Conservation (phyloP, 116 monocot species). For the Phalaenopsis hybrid region DNA sequence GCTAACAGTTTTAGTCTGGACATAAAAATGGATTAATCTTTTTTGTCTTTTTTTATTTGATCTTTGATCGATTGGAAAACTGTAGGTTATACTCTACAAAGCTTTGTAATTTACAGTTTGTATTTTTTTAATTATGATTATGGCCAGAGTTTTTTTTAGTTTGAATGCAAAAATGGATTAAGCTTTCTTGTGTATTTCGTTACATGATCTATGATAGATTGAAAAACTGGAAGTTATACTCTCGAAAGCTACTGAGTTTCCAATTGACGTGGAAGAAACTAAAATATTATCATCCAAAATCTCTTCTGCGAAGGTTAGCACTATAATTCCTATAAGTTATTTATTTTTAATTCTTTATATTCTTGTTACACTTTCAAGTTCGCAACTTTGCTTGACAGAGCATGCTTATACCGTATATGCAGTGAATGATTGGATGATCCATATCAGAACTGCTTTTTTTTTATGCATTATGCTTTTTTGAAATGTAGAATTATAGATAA, state of each 20-base stretch:
- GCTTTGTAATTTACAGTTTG: no score
- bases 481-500: not conserved
- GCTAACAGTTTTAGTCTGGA: no score
- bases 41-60: no score
- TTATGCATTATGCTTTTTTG: not conserved
- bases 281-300: conserved; percentile 33
- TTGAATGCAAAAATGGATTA: not conserved
- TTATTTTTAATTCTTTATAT: not conserved
- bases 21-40: no score
- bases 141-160: not conserved
- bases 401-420: not conserved
- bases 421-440: not conserved
- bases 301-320: conserved; percentile 58
- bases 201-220: conserved; percentile 18
- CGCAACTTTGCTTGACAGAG: not conserved
- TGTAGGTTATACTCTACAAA: no score
- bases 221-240: conserved; percentile 52
- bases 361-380: not conserved
- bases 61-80: no score
- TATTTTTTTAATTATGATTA: not conserved
- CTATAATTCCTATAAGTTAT: not conserved
- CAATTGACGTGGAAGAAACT: conserved; percentile 41
- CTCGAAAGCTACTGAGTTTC: conserved; percentile 33
- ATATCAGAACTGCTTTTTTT: not conserved
- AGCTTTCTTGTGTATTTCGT: not conserved